These are phyloP conservation scores for Ehretia macrophylla DNA, from an alignment of 257 asterid species.

Conservation along the genomic window DNA sequence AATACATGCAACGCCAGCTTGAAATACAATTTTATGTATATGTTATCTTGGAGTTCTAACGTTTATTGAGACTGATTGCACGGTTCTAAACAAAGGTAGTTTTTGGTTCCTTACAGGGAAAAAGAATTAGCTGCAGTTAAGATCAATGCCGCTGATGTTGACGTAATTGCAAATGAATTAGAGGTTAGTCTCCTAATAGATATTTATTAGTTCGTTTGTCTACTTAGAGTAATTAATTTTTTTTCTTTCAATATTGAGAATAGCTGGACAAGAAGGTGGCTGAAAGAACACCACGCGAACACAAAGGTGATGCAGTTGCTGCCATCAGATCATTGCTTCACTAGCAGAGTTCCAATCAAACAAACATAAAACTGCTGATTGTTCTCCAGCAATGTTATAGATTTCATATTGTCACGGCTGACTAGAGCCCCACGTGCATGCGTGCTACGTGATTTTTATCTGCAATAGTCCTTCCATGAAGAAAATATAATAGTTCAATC, in stretches of 20 bases:
- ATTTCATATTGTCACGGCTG: background rate
- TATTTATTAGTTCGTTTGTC: background rate
- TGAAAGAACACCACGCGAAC: constrained; percentile 82
- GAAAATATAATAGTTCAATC: no score
- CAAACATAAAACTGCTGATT: background rate
- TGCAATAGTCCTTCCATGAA: no score
- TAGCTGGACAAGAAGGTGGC: constrained; percentile 92
- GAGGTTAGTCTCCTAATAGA: constrained; percentile 42
- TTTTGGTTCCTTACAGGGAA: constrained; percentile 46
- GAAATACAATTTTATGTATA: no score
- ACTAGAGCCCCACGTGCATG: background rate
- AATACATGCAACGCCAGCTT: no score
- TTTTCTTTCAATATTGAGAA: constrained; percentile 1
- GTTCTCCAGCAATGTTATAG: background rate
- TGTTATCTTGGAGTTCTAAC: no score
- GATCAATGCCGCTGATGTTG: constrained; percentile 82
- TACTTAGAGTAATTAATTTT: background rate
- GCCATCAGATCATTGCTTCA: constrained; percentile 80
- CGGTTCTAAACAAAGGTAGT: no score
- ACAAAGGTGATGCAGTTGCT: constrained; percentile 92
- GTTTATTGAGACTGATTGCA: no score
- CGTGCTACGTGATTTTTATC: background rate
- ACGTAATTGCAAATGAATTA: constrained; percentile 78
- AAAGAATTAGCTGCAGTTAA: constrained; percentile 91
- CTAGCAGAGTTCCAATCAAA: constrained; percentile 12